Base-by-base conservation (phyloP, 345 rosid species). In the Erysimum cheiranthoides region DNA sequence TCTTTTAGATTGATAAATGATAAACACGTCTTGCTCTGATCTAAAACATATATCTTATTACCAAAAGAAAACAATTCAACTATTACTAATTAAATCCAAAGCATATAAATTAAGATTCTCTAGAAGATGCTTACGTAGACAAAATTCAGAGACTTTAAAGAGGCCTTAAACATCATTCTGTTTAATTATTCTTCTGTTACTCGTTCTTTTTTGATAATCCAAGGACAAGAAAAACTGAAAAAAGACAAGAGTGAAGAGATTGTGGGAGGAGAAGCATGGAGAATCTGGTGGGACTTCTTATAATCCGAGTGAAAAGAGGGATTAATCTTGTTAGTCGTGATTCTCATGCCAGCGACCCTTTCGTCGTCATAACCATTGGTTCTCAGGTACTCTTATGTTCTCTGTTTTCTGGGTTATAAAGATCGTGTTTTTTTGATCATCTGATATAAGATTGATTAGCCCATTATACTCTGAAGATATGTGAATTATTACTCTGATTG, bases 321-420 rank as follows among this genome's bases (percentile, higher is more conserved):
- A 71, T 49, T 43, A 77, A 82, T 66, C 81, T 87, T 31, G 84
- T 76, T 32, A 45, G 54, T n/a, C 72, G 86, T n/a, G 88, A 85
- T n/a, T 30, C 80, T 67, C 5, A 8, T 25, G 59, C 45, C 73
- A 85, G 90, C 70, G 87, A 87, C 49, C 88, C 88, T 77, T 85
- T 80, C 51, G 83, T 82, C 51, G 81, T 79, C 77, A 0, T 87
- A 71, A 72, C 83, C 63, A 72, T 71, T 73, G 85, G 70, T n/a
- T 8, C 74, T 7, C 87, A 89, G 84, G 89, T 64, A 61, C 64
- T 52, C 70, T 71, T 69, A 58, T 56, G 18, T 59, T 59, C 14
- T 59, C 2, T 59, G 14, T n/a, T 32, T 58, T 58, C 0, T 57
- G 1, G 21, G 63, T 17, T 56, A 11, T 30, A 70, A 46, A 45